Percentiles rank a stretch among this genome's conserved stretches.
Conservation (phyloP, 345 rosid species). For the Rhodomyrtus tomentosa region DNA sequence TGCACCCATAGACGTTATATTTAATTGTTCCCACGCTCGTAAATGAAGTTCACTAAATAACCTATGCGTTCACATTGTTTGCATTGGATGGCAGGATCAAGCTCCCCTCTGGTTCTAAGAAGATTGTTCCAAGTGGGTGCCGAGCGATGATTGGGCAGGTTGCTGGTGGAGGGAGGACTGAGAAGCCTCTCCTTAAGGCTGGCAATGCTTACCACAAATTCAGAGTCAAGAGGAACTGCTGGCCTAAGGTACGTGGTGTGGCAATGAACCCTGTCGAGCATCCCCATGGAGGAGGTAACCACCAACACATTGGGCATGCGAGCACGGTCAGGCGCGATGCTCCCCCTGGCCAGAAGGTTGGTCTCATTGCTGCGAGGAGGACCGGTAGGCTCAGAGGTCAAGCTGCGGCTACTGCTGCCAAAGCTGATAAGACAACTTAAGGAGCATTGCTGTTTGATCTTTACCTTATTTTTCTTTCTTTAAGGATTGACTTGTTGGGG, state of each 20-base stretch:
- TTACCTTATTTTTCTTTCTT: background rate
- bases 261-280: slow-evolving; percentile 54
- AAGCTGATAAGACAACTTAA: slow-evolving; percentile 13
- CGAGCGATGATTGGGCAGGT: slow-evolving; percentile 46
- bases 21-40: background rate
- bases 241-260: slow-evolving; percentile 55
- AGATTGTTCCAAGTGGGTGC: slow-evolving; percentile 40
- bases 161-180: slow-evolving; percentile 44
- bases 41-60: background rate
- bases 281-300: slow-evolving; percentile 55
- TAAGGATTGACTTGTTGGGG: background rate
- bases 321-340: slow-evolving; percentile 44
- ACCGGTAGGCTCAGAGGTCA: slow-evolving; percentile 38
- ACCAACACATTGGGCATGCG: slow-evolving; percentile 46
- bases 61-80: background rate
- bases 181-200: slow-evolving; percentile 45
- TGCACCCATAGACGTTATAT: too few relatives aligned
- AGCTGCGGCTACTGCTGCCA: slow-evolving; percentile 29
- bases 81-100: slow-evolving; percentile 17
- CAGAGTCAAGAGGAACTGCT: slow-evolving; percentile 46
- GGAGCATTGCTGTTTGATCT: background rate
- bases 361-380: slow-evolving; percentile 46
- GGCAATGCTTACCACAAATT: slow-evolving; percentile 46
- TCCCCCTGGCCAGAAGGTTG: slow-evolving; percentile 48
- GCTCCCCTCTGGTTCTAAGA: slow-evolving; percentile 46